Evolutionary conservation across 805 yeast genomes (phyloP), one percentile per base, ranked within the genome.

Genomic region (Starmera quercuum): DNA sequence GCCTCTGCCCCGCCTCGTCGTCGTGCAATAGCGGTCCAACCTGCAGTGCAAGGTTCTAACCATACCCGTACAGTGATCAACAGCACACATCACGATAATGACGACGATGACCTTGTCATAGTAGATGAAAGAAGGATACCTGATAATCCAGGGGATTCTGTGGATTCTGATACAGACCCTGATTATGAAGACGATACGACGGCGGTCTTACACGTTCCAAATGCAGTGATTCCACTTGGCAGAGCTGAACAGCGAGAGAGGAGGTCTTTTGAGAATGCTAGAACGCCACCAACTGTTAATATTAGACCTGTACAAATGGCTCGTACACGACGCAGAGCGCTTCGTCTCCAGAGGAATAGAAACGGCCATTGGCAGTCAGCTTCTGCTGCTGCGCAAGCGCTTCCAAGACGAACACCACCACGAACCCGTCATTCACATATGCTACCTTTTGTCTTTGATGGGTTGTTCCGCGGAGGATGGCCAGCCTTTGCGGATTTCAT

Each of bases 61-160:
- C 17, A 40, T 47, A 24, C 47, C 44, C 8, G 34, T 46, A n/a
- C 20, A 18, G 29, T 22, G 15, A 20, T 14, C n/a, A 24, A 33
- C 22, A 26, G 24, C n/a, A 5, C 6, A 5, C 9, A 17, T 11
- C 15, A 13, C n/a, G 31, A 24, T 9, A 30, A 28, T 20, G 24
- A 31, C 20, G 36, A 37, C 14, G 37, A 30, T 16, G 44, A 37
- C 15, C 13, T 39, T 9, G 33, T 39, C 21, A 33, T 42, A 19
- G 14, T 31, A 5, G 32, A 31, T 3, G 34, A 31, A 4, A 14
- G 26, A 11, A 13, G 20, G 6, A 24, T 26, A 22, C 23, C 15
- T 14, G 13, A 10, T 2, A n/a, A 18, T 7, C 18, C 27, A 15
- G 5, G 23, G 23, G n/a, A n/a, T n/a, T n/a, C n/a, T n/a, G n/a